phyloP scores from a whole-genome alignment of 345 rosid genomes.

The Nasturtium officinale region DNA sequence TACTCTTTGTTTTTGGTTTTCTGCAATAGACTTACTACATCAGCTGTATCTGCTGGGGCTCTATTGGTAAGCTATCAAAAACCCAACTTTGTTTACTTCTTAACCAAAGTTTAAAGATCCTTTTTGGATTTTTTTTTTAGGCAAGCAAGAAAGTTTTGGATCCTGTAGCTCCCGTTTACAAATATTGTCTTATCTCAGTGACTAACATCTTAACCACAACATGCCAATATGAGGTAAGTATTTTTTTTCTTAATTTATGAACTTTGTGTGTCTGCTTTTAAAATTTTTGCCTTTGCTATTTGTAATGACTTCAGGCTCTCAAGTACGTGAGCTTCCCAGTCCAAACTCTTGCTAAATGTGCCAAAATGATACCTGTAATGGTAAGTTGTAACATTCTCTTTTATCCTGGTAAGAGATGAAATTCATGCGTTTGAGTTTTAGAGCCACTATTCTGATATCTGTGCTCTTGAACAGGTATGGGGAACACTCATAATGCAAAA shows the following conservation, averaged over 20 bases:
- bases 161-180: constrained; percentile 87
- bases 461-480: constrained; percentile 55
- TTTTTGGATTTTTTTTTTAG: constrained; percentile 42
- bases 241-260: background rate
- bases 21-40: constrained; percentile 80
- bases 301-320: constrained; percentile 63
- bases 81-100: background rate
- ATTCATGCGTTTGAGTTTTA: background rate
- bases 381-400: constrained; percentile 46
- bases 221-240: constrained; percentile 86
- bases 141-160: constrained; percentile 75
- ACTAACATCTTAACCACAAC: constrained; percentile 84
- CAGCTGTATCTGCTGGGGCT: constrained; percentile 77
- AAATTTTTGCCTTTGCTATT: background rate
- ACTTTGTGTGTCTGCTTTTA: background rate
- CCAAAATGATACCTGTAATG: constrained; percentile 97
- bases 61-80: constrained; percentile 53
- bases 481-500: constrained; percentile 89
- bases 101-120: background rate
- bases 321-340: constrained; percentile 92
- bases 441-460: background rate
- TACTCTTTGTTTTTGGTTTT: constrained; percentile 85
- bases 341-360: constrained; percentile 92
- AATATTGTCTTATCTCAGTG: constrained; percentile 71
- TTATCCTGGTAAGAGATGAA: background rate